Evolutionary conservation across 2,329 filamentous ascomycete genomes (phyloP).

Genomic region (Fusarium illudens): DNA sequence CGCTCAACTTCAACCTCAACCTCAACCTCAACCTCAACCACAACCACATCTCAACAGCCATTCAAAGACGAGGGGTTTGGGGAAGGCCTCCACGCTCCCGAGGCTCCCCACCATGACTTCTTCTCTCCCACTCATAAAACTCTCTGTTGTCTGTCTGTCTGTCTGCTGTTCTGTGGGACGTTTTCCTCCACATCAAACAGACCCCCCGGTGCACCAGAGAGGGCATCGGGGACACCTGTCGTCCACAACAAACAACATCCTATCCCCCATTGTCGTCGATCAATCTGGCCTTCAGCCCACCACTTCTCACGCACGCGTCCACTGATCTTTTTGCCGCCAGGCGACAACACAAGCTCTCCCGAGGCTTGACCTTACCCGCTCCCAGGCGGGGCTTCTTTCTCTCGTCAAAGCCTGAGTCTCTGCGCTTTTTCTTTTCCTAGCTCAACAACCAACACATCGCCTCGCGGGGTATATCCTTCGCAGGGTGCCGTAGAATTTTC

Average conservation of each 20-base stretch:
- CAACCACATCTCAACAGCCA: constrained; percentile 31
- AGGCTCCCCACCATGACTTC: constrained; percentile 18
- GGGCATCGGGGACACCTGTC: constrained; percentile 5
- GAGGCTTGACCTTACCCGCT: constrained; percentile 37
- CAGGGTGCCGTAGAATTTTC: constrained; percentile 49
- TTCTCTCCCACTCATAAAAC: constrained; percentile 9
- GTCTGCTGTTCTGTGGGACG: constrained; percentile 35
- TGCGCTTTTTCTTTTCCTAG: constrained; percentile 44
- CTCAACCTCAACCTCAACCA: constrained; percentile 37
- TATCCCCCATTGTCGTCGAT: constrained; percentile 39
- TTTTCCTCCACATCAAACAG: constrained; percentile 28
- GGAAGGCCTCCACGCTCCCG: constrained; percentile 12
- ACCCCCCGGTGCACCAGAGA: not conserved
- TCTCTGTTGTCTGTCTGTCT: constrained; percentile 16
- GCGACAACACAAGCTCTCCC: constrained; percentile 39
- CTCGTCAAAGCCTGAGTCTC: constrained; percentile 40
- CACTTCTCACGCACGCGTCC: constrained; percentile 45
- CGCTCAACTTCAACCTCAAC: constrained; percentile 35
- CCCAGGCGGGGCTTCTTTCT: constrained; percentile 28
- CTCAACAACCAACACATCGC: constrained; percentile 50
- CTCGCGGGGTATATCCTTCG: constrained; percentile 55
- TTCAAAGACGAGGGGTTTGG: constrained; percentile 22
- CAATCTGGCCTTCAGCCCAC: constrained; percentile 47
- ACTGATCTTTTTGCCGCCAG: constrained; percentile 39
- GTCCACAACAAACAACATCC: constrained; percentile 38